Percentiles rank a stretch among this genome's conserved stretches.
phyloP scores from a whole-genome alignment of 495 filamentous ascomycete species.

The Talaromyces ruber region DNA sequence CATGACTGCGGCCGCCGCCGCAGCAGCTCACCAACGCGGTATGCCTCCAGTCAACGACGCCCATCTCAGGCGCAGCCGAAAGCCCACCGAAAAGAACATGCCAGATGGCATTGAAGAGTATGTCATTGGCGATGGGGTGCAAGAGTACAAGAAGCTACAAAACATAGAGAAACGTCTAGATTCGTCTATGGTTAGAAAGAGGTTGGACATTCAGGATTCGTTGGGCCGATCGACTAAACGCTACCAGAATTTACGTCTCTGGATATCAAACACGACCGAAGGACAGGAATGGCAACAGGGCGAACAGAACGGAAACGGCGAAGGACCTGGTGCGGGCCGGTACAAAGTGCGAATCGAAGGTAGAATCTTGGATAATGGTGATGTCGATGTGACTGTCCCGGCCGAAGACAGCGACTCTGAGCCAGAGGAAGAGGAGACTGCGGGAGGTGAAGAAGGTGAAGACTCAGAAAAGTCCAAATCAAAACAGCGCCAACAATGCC shows the following conservation, averaged over 20 bases:
- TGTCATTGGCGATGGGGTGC: conserved; percentile 70
- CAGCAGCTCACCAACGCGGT: conserved; percentile 20
- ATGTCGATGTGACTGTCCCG: conserved; percentile 34
- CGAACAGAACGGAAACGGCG: conserved; percentile 18
- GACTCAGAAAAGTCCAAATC: conserved; percentile 30
- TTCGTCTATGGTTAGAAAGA: conserved; percentile 90
- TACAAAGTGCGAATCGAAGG: conserved; percentile 93
- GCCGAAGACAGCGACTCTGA: conserved; percentile 49
- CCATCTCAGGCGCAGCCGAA: conserved; percentile 68
- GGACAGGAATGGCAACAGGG: conserved; percentile 86
- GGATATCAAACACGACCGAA: conserved; percentile 93
- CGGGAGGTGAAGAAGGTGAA: conserved; percentile 47
- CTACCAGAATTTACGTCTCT: conserved; percentile 79
- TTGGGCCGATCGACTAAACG: conserved; percentile 73
- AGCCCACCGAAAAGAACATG: conserved; percentile 90
- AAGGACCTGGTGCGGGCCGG: conserved; percentile 40
- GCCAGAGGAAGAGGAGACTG: conserved; percentile 30
- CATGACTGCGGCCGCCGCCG: conserved; percentile 16
- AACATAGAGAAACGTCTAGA: conserved; percentile 86
- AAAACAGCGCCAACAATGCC: conserved; percentile 24
- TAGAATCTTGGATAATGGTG: conserved; percentile 69
- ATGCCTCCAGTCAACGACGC: conserved; percentile 33
- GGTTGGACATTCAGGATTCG: conserved; percentile 80
- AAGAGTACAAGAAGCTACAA: conserved; percentile 71
- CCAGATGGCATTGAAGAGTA: conserved; percentile 81